A percentile compares a stretch with the other conserved stretches of the same genome.
Evolutionary conservation across 2,329 filamentous ascomycete genomes (phyloP).

Genomic region (Fonsecaea erecta): DNA sequence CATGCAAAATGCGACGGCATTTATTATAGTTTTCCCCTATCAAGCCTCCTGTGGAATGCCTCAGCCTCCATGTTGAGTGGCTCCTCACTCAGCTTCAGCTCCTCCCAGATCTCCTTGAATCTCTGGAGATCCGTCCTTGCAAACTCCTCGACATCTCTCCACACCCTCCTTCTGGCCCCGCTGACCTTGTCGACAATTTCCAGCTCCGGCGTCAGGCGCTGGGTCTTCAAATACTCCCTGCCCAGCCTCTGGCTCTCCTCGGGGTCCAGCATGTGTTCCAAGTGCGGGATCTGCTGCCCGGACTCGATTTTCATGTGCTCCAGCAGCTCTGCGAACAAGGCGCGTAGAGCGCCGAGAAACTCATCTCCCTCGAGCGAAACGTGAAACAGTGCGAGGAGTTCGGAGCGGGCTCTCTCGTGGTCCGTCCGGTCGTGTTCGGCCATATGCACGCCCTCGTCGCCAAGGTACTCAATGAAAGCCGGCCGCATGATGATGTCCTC

Average conservation of each 20-base stretch:
- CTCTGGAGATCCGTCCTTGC: slow-evolving; percentile 15
- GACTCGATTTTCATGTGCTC: slow-evolving; percentile 34
- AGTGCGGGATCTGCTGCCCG: slow-evolving; percentile 31
- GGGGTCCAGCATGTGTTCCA: slow-evolving; percentile 25
- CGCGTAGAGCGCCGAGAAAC: slow-evolving; percentile 7
- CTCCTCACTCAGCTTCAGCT: slow-evolving; percentile 6
- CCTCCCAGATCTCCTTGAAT: slow-evolving; percentile 23
- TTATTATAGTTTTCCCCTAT: slow-evolving; percentile 17
- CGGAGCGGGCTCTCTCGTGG: slow-evolving; percentile 27
- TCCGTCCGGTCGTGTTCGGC: slow-evolving; percentile 34
- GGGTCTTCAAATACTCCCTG: slow-evolving; percentile 29
- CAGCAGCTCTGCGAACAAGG: slow-evolving; percentile 28
- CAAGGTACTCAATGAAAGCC: slow-evolving; percentile 31
- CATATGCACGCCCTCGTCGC: slow-evolving; percentile 26
- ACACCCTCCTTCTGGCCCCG: slow-evolving; percentile 19
- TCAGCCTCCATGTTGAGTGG: not conserved
- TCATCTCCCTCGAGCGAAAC: not conserved
- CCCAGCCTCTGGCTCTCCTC: slow-evolving; percentile 27
- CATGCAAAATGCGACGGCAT: not conserved
- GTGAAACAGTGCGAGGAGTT: slow-evolving; percentile 25
- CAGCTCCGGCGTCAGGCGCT: slow-evolving; percentile 30
- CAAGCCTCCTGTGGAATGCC: not conserved
- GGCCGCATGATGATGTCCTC: slow-evolving; percentile 37
- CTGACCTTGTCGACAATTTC: slow-evolving; percentile 4
- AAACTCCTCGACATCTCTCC: slow-evolving; percentile 27